Percentiles rank a stretch among this genome's conserved stretches.
Conservation (phyloP, 306 rosid species). For the Luffa acutangula region DNA sequence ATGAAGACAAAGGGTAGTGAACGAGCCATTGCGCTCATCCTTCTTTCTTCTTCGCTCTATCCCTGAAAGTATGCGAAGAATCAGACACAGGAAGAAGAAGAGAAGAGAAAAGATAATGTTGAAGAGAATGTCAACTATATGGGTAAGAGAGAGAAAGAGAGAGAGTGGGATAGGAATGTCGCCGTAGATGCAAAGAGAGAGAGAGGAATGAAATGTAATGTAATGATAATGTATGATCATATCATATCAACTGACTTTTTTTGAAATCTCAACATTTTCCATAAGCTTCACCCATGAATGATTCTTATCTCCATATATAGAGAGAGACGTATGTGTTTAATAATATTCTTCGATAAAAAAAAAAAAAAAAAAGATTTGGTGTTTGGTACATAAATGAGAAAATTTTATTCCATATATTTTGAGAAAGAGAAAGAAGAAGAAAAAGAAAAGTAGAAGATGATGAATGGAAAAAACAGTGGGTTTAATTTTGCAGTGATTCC, state of each 20-base stretch:
- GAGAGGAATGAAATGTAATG: neutral
- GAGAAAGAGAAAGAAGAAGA: neutral
- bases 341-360: neutral
- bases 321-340: neutral
- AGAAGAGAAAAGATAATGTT: neutral
- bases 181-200: neutral
- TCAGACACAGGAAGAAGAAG: neutral
- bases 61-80: too few relatives aligned
- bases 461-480: neutral
- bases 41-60: too few relatives aligned
- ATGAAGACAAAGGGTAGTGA: too few relatives aligned
- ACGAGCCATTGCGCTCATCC: fast-evolving
- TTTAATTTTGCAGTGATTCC: neutral
- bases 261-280: neutral
- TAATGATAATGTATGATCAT: neutral
- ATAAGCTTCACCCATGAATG: neutral
- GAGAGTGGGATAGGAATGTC: neutral
- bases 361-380: neutral
- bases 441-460: neutral
- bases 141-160: neutral
- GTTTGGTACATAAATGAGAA: neutral
- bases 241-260: neutral
- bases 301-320: neutral
- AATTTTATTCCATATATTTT: neutral
- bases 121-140: neutral